phyloP scores from a whole-genome alignment of 495 filamentous ascomycete genomes.

The Rhypophila decipiens region DNA sequence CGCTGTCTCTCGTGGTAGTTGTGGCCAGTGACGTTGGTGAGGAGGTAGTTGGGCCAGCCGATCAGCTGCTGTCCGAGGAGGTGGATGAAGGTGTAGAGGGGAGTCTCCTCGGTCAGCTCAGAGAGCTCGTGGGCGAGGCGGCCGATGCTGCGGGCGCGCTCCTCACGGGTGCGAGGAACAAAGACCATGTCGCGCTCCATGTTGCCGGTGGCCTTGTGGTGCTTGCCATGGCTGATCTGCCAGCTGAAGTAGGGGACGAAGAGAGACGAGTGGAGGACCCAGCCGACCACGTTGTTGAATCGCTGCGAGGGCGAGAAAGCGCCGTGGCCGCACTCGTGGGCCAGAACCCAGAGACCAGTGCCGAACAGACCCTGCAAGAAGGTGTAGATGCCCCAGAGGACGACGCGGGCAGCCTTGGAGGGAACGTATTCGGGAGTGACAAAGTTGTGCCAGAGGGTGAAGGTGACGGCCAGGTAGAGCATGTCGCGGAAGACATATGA shows the following conservation, averaged over 20 bases:
- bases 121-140: conserved; percentile 66
- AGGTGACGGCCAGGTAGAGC: conserved; percentile 52
- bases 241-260: conserved; percentile 88
- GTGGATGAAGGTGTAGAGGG: conserved; percentile 67
- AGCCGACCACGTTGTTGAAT: conserved; percentile 81
- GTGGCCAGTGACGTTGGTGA: conserved; percentile 90
- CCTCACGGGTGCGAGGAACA: conserved; percentile 75
- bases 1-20: conserved; percentile 75
- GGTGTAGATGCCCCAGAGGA: conserved; percentile 63
- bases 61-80: conserved; percentile 77
- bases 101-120: conserved; percentile 92
- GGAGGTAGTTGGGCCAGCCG: conserved; percentile 83
- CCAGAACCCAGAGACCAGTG: conserved; percentile 78
- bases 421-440: conserved; percentile 54
- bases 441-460: conserved; percentile 61
- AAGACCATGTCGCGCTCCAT: conserved; percentile 98
- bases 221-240: conserved; percentile 90
- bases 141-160: conserved; percentile 65
- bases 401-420: conserved; percentile 47
- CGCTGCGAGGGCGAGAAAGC: conserved; percentile 75
- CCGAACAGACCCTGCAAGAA: conserved; percentile 70
- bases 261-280: conserved; percentile 73
- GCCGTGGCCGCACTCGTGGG: conserved; percentile 85
- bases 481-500: conserved; percentile 67
- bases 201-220: conserved; percentile 94